phyloP scores from a whole-genome alignment of 768 basidiomycete genomes.

The Lentinula sp. region DNA sequence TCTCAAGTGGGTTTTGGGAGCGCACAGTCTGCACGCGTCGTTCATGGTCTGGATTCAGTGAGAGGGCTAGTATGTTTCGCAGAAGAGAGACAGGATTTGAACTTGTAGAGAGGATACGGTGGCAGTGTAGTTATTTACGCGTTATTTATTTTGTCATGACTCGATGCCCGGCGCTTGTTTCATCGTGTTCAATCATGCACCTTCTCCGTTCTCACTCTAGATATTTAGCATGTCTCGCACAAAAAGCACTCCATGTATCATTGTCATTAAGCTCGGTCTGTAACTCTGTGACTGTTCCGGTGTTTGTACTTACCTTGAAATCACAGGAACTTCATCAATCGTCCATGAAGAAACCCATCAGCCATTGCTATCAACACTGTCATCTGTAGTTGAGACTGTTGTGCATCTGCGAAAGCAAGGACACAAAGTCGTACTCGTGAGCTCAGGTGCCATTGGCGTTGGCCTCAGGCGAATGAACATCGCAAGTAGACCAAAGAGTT shows the following conservation, averaged over 20 bases:
- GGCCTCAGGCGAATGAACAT: slow-evolving; percentile 90
- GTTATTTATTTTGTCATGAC: not conserved
- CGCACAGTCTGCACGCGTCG: too few species aligned
- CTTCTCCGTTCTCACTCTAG: too few species aligned
- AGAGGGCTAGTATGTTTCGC: too few species aligned
- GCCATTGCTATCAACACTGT: slow-evolving; percentile 86
- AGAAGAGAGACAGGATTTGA: too few species aligned
- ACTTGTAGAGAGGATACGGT: not conserved
- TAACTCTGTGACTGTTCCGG: not conserved
- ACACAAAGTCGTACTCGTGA: slow-evolving; percentile 93
- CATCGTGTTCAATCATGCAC: not conserved
- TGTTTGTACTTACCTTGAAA: slow-evolving; percentile 5
- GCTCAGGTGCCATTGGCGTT: slow-evolving; percentile 96
- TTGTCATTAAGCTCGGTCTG: slow-evolving; percentile 83
- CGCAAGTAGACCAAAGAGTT: slow-evolving; percentile 69
- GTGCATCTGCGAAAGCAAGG: slow-evolving; percentile 70
- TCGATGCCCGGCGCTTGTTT: not conserved
- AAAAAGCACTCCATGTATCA: slow-evolving; percentile 30
- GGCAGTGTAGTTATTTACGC: not conserved
- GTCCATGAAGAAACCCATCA: slow-evolving; percentile 92
- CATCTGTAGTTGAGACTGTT: slow-evolving; percentile 89
- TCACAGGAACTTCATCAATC: slow-evolving; percentile 88
- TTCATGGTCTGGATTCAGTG: too few species aligned
- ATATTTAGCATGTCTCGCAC: not conserved
- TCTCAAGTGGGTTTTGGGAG: too few species aligned